Evolutionary conservation across 2,329 filamentous ascomycete genomes (phyloP), one percentile per base, ranked within the genome.

Genomic region (Herpotrichia juniperi): DNA sequence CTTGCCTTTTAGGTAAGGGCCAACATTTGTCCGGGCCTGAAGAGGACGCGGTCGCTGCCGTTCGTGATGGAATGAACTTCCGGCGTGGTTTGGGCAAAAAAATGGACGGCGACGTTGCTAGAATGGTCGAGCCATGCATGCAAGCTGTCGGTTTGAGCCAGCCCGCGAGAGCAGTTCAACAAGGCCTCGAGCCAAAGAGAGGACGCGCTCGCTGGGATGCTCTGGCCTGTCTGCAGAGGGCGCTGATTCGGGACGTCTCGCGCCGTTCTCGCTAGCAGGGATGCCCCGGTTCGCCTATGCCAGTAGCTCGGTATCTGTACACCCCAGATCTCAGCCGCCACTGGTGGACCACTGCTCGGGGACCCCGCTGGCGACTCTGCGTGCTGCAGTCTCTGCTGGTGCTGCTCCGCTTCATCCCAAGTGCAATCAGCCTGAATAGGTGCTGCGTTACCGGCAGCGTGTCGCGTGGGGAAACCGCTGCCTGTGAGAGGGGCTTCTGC

Each of bases 101-200:
- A 50, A 54, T 56, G 58, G 52, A 63, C 61, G 63, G 62, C 59
- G 61, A 63, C 50, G 58, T 62, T 51, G 57, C 61, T 61, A 53
- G 32, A 59, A 60, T 58, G 49, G 56, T 62, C 53, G 51, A 42
- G 40, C 34, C 40, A 35, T 32, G 45, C 46, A 57, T 53, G 54
- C 56, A 53, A 42, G 47, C 47, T 46, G 49, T 50, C 42, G 32
- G 42, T 56, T 50, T 42, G 46, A 43, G 58, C 26, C 17, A 28
- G 11, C 28, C 30, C 51, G 47, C 46, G 40, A 31, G 26, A 9
- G 25, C 22, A 7, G 4, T 8, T 25, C n/a, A 6, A 5, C 24
- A 22, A 46, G 21, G n/a, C n/a, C 31, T 4, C 9, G 44, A 22
- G 44, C 31, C 32, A 45, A 44, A 42, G 24, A 49, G 46, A 31